Base-by-base conservation (phyloP, 805 yeast species). In the Kuraishia ogatae region DNA sequence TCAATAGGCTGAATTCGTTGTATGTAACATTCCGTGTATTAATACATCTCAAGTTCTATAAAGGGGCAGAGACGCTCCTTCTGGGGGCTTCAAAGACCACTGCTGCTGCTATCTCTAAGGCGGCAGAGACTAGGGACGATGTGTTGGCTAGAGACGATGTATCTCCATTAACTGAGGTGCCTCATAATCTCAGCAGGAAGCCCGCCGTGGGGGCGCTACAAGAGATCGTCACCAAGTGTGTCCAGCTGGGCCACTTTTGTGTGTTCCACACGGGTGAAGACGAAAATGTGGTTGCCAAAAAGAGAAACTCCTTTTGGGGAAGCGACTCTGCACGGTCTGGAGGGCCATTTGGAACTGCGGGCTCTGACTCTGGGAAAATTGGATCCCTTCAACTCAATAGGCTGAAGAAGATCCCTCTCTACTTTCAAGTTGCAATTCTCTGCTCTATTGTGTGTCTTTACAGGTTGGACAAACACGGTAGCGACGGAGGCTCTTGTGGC, bases 1-100 rank as follows among this genome's bases (percentile, higher is more conserved):
- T 64, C 48, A 60, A 62, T 52, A 66, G 68, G 58, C 58, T 69
- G 48, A 63, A 60, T 49, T 63, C 71, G 5, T 64, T 66, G 55
- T 69, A 66, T 51, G 57, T 59, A 39, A 68, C 64, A 54, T 67
- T 66, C 56, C 66, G 64, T 50, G 59, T 68, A 29, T 53, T 65
- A 21, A 59, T 66, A 15, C 59, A 62, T 53, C 54, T 66, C 22
- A 56, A 61, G 48, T 10, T n/a, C 51, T 39, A 35, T 19, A 48
- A 24, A 7, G 43, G 48, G 29, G 26, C 46, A 6, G 47, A 48
- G 17, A 35, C 26, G 21, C 2, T 22, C 2, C 23, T 21, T 2
- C 15, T 28, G 6, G 50, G 6, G 29, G 29, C 8, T 26, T 26
- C 29, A 10, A 26, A 10, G 29, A n/a, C n/a, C n/a, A n/a, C n/a